Percentiles rank a stretch among this genome's conserved stretches.
Conservation (phyloP, 352 stramenopile genomes). For the Globisporangium alternatum region DNA sequence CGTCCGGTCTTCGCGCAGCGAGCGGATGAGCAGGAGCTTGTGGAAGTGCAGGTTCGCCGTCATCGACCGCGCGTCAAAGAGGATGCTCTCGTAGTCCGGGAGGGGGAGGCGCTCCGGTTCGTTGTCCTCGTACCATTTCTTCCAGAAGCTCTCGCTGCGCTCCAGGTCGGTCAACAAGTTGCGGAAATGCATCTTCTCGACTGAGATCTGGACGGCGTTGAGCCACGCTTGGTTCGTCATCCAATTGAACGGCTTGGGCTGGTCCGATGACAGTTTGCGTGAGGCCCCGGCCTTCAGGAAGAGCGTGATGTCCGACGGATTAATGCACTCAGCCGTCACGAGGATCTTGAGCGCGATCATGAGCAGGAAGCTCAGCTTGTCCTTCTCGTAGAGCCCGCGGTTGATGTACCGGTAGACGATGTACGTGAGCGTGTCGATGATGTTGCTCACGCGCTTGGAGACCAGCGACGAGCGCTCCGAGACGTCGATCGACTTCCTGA, state of each 20-base stretch:
- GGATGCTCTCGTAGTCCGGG: conserved; percentile 62
- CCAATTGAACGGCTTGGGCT: conserved; percentile 73
- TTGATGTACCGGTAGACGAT: conserved; percentile 74
- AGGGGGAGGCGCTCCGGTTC: conserved; percentile 58
- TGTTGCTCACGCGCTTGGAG: conserved; percentile 84
- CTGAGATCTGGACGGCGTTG: conserved; percentile 67
- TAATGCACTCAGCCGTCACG: conserved; percentile 56
- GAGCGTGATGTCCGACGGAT: conserved; percentile 52
- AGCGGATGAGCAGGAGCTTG: conserved; percentile 60
- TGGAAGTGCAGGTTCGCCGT: conserved; percentile 70
- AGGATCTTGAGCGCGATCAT: conserved; percentile 78
- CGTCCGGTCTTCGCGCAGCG: conserved; percentile 71
- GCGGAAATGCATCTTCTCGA: conserved; percentile 62
- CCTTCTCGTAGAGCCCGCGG: conserved; percentile 68
- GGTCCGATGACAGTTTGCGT: conserved; percentile 55
- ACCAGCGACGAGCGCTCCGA: conserved; percentile 75
- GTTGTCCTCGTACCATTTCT: conserved; percentile 80
- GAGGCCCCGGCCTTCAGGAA: conserved; percentile 72
- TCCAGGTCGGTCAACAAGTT: conserved; percentile 64
- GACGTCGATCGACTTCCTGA: conserved; percentile 78
- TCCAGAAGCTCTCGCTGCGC: conserved; percentile 65
- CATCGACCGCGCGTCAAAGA: conserved; percentile 64
- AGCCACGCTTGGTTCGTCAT: conserved; percentile 63
- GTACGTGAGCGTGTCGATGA: conserved; percentile 87
- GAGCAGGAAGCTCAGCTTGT: conserved; percentile 74